A percentile compares a stretch with the other conserved stretches of the same genome.
phyloP scores from a whole-genome alignment of 352 stramenopile species.

The Aphanomyces invadans region DNA sequence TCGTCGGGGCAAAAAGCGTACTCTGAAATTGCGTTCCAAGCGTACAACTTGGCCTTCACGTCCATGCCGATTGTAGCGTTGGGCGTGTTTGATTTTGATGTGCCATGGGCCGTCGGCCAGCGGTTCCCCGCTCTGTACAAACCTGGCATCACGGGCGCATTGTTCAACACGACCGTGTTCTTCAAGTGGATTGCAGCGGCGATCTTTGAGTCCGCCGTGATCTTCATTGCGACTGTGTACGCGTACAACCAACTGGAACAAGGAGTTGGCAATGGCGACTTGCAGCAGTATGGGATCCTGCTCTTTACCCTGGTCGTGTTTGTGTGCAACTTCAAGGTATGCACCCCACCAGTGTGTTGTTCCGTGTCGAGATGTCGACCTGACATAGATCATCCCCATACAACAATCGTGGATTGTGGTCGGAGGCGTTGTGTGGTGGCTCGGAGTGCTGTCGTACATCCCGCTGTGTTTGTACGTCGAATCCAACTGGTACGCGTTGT shows the following conservation, averaged over 20 bases:
- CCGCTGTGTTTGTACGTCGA: conserved; percentile 51
- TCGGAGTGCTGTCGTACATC: conserved; percentile 59
- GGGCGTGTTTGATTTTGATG: conserved; percentile 72
- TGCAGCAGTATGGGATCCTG: conserved; percentile 88
- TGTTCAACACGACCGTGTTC: conserved; percentile 79
- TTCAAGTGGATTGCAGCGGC: conserved; percentile 81
- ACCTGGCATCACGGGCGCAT: conserved; percentile 58
- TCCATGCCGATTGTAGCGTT: conserved; percentile 57
- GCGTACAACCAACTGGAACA: conserved; percentile 61
- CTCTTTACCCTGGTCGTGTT: conserved; percentile 92
- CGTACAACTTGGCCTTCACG: conserved; percentile 77
- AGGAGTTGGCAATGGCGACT: conserved; percentile 78
- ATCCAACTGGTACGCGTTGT: conserved; percentile 56
- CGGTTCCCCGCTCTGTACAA: conserved; percentile 74
- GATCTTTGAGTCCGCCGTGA: conserved; percentile 57
- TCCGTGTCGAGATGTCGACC: too few relatives aligned
- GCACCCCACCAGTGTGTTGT: too few relatives aligned
- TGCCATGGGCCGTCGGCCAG: conserved; percentile 49
- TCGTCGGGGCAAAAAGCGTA: conserved; percentile 83
- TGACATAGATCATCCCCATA: conserved; percentile 38
- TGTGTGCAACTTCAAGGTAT: conserved; percentile 89
- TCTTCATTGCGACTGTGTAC: conserved; percentile 62
- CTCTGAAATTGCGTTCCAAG: conserved; percentile 64
- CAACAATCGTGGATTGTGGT: conserved; percentile 72
- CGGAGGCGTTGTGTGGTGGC: conserved; percentile 41